phyloP scores from a whole-genome alignment of 2,329 filamentous ascomycete species.

The Thermomyces lanuginosus region DNA sequence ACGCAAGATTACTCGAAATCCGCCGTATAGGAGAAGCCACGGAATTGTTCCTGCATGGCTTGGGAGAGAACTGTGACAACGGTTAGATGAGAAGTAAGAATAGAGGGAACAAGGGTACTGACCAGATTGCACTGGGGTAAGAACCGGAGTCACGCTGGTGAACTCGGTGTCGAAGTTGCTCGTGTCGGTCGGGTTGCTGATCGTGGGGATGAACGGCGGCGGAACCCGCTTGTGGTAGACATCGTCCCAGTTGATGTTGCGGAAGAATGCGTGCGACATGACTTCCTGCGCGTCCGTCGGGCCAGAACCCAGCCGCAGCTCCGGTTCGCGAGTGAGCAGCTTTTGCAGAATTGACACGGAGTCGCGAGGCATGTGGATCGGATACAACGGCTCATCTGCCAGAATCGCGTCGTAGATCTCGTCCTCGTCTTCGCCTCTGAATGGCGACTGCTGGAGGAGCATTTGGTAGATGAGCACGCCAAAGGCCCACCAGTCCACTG shows the following conservation, averaged over 20 bases:
- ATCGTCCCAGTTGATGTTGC: slow-evolving; percentile 96
- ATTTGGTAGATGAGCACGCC: slow-evolving; percentile 98
- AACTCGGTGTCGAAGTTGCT: slow-evolving; percentile 99
- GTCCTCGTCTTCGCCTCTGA: slow-evolving; percentile 96
- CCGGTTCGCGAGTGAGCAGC: slow-evolving; percentile 84
- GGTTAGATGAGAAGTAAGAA: slow-evolving; percentile 2
- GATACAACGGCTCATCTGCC: slow-evolving; percentile 90
- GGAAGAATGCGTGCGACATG: slow-evolving; percentile 97
- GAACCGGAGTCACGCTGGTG: slow-evolving; percentile 90
- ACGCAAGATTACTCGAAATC: slow-evolving; percentile 52
- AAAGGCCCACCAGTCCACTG: slow-evolving; percentile 99
- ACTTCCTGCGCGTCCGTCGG: slow-evolving; percentile 96
- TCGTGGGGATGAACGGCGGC: slow-evolving; percentile 76
- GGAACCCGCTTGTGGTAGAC: slow-evolving; percentile 88
- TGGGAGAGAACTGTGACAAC: slow-evolving; percentile 63
- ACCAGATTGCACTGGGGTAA: slow-evolving; percentile 95
- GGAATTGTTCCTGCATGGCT: slow-evolving; percentile 98
- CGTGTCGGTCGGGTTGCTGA: slow-evolving; percentile 90
- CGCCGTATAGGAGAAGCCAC: slow-evolving; percentile 92
- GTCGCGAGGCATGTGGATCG: slow-evolving; percentile 96
- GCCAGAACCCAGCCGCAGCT: slow-evolving; percentile 78
- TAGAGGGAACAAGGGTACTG: slow-evolving; percentile 30
- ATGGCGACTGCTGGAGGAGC: slow-evolving; percentile 95
- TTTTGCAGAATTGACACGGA: slow-evolving; percentile 97
- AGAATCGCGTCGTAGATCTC: slow-evolving; percentile 99